Evolutionary conservation across 2,329 filamentous ascomycete genomes (phyloP).

Genomic region (Chaetomium olivaceum): DNA sequence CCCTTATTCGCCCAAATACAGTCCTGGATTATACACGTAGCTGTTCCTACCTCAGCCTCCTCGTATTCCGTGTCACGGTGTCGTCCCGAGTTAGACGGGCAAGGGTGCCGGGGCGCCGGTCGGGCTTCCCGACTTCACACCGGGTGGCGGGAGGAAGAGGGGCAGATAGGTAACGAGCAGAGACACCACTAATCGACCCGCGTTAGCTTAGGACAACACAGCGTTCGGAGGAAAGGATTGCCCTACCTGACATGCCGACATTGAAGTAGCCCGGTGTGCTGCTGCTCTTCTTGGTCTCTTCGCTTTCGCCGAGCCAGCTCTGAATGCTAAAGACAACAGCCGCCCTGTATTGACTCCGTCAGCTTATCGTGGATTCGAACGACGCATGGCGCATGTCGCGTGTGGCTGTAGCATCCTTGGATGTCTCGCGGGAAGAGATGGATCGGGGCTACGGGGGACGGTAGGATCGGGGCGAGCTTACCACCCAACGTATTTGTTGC

Average conservation of each 20-base stretch:
- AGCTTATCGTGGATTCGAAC: conserved; percentile 1
- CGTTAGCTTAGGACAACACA: conserved; percentile 7
- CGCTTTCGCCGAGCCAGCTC: conserved; percentile 60
- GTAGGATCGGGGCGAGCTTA: conserved; percentile 38
- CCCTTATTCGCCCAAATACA: not conserved
- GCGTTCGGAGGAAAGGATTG: not conserved
- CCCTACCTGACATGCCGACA: conserved; percentile 42
- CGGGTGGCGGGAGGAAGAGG: conserved; percentile 39
- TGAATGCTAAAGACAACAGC: conserved; percentile 73
- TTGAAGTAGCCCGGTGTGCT: conserved; percentile 39
- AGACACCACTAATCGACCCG: conserved; percentile 38
- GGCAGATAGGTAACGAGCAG: conserved; percentile 42
- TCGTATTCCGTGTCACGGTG: no score
- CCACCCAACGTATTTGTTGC: conserved; percentile 78
- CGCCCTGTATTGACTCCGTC: conserved; percentile 51
- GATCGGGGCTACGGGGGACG: not conserved
- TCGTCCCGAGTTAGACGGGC: conserved; percentile 22
- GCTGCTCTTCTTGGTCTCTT: conserved; percentile 43
- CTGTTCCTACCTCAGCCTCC: not conserved
- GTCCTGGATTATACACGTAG: not conserved
- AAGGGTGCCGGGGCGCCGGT: conserved; percentile 37
- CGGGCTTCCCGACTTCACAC: conserved; percentile 33
- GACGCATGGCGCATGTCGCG: not conserved
- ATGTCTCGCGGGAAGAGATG: not conserved
- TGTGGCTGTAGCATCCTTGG: not conserved